phyloP scores from a whole-genome alignment of 1,284 basidiomycete species.

The Fistulinella cinereoalba region DNA sequence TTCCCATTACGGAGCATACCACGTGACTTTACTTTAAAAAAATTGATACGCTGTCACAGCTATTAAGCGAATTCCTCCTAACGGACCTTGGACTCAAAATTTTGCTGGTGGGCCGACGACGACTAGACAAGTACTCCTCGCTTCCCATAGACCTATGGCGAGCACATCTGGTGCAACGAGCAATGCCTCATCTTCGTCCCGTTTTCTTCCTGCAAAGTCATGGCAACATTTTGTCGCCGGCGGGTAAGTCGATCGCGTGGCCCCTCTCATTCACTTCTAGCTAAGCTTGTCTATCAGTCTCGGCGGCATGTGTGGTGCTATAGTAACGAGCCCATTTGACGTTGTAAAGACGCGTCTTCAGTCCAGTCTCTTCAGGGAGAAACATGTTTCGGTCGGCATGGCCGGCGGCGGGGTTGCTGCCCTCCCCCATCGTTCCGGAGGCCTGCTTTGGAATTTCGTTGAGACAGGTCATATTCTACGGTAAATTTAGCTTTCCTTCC shows the following conservation, averaged over 20 bases:
- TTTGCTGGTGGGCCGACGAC: background rate
- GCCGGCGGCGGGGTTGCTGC: constrained; percentile 43
- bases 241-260: constrained; percentile 56
- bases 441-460: constrained; percentile 88
- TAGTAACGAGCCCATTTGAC: constrained; percentile 96
- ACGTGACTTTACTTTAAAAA: constrained; percentile 16
- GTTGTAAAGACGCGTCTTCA: constrained; percentile 98
- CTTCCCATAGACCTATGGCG: constrained; percentile 17
- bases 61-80: too few relatives aligned
- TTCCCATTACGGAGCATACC: too few relatives aligned
- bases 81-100: too few relatives aligned
- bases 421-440: constrained; percentile 43
- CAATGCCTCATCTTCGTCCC: constrained; percentile 24
- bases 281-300: constrained; percentile 47
- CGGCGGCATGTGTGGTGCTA: constrained; percentile 97
- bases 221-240: constrained; percentile 85
- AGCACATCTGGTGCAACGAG: constrained; percentile 7
- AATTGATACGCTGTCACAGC: too few relatives aligned
- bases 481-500: constrained; percentile 42
- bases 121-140: background rate
- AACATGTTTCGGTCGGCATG: constrained; percentile 45
- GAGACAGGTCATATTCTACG: constrained; percentile 90
- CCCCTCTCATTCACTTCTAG: background rate
- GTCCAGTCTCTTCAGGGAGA: constrained; percentile 81
- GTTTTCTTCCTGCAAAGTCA: constrained; percentile 68